phyloP scores from a whole-genome alignment of 331 rosid species.

The Telfairia occidentalis region DNA sequence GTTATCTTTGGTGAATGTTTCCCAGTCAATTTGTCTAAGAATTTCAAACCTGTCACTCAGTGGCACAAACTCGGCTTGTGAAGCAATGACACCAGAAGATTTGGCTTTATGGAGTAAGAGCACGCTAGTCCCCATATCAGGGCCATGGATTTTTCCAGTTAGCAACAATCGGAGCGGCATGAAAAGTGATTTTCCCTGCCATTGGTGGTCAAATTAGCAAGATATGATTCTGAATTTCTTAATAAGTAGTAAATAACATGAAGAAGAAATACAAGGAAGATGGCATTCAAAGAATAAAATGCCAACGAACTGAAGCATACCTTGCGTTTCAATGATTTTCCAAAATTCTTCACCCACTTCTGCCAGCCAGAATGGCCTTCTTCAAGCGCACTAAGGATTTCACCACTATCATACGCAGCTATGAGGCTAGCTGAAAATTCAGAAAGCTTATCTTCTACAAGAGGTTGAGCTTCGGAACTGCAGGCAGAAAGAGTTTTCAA shows the following conservation, averaged over 20 bases:
- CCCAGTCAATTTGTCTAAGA: constrained; percentile 68
- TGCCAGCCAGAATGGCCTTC: constrained; percentile 89
- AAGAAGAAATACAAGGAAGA: neutral
- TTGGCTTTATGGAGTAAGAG: constrained; percentile 64
- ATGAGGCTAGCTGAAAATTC: constrained; percentile 58
- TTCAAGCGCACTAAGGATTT: constrained; percentile 55
- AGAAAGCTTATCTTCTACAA: constrained; percentile 57
- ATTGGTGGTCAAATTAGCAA: neutral
- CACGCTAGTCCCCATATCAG: constrained; percentile 64
- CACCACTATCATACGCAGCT: constrained; percentile 79
- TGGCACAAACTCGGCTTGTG: constrained; percentile 7
- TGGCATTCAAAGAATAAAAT: neutral
- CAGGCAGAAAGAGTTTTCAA: constrained; percentile 21
- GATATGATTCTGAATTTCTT: neutral
- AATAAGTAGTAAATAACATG: neutral
- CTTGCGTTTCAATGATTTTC: constrained; percentile 84
- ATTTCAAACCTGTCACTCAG: constrained; percentile 38
- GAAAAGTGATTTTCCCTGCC: constrained; percentile 82
- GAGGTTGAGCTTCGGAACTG: constrained; percentile 69
- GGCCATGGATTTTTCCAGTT: constrained; percentile 90
- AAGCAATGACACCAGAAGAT: constrained; percentile 4
- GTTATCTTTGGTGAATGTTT: constrained; percentile 36
- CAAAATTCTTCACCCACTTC: constrained; percentile 89
- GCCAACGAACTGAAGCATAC: constrained; percentile 20
- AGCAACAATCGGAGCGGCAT: constrained; percentile 81